Conservation (phyloP, 2,329 filamentous ascomycete genomes). For the Fusarium devonianum region DNA sequence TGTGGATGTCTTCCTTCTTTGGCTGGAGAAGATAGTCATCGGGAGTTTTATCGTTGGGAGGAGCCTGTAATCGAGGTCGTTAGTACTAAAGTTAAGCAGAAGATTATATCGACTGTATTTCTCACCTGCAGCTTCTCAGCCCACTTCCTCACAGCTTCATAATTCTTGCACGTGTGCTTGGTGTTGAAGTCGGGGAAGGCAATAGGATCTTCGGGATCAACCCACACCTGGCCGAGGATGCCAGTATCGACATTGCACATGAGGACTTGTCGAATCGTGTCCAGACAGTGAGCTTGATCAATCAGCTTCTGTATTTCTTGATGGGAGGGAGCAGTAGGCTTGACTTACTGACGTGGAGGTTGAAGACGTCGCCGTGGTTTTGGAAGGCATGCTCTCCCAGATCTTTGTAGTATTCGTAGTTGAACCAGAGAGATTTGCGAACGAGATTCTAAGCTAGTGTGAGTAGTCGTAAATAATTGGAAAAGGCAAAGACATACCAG, state of each 20-base stretch:
- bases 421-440: conserved; percentile 65
- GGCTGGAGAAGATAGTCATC: conserved; percentile 26
- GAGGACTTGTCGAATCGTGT: conserved; percentile 66
- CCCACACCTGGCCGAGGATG: conserved; percentile 69
- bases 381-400: conserved; percentile 60
- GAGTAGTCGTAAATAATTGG: neutral
- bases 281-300: conserved; percentile 59
- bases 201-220: conserved; percentile 51
- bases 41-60: conserved; percentile 24
- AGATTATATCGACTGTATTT: rapidly evolving
- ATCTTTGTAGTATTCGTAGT: conserved; percentile 63
- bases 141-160: conserved; percentile 60
- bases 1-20: conserved; percentile 12
- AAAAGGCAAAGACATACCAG: conserved; percentile 48
- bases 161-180: conserved; percentile 65
- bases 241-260: conserved; percentile 69
- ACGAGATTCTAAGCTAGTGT: conserved; percentile 57
- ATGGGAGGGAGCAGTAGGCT: neutral
- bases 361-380: conserved; percentile 62
- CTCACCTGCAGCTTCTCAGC: conserved; percentile 59
- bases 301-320: neutral
- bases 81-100: neutral
- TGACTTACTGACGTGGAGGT: conserved; percentile 62
- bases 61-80: conserved; percentile 23
- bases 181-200: conserved; percentile 70